Conservation (phyloP, 1,284 basidiomycete species). For the Marasmius fiardii region DNA sequence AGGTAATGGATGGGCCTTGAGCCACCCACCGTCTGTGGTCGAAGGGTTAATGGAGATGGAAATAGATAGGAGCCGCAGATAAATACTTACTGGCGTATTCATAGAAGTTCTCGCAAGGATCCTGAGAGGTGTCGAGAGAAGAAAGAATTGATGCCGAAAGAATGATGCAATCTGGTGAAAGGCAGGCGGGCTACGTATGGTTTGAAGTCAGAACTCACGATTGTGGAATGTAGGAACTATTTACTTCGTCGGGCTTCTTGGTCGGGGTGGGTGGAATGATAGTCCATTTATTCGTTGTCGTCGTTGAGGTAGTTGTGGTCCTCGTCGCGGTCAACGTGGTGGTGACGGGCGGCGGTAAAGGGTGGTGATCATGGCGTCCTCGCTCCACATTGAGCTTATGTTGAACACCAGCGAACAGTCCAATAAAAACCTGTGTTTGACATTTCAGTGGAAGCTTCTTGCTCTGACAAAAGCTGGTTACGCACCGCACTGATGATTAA, state of each 20-base stretch:
- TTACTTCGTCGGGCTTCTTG: slow-evolving; percentile 45
- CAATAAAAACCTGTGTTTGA: slow-evolving; percentile 68
- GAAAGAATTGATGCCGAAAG: slow-evolving; percentile 82
- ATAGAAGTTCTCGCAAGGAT: slow-evolving; percentile 97
- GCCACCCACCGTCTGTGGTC: slow-evolving; percentile 75
- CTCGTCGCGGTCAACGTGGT: slow-evolving; percentile 10
- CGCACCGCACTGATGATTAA: slow-evolving; percentile 73
- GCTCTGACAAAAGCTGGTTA: slow-evolving; percentile 6
- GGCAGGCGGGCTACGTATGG: slow-evolving; percentile 72
- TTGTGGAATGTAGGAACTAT: too few species aligned
- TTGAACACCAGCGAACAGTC: slow-evolving; percentile 87
- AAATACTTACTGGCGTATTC: slow-evolving; percentile 75
- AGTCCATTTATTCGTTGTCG: slow-evolving; percentile 32
- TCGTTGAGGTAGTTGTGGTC: slow-evolving; percentile 28
- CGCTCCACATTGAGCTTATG: slow-evolving; percentile 63
- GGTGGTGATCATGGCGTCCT: slow-evolving; percentile 28
- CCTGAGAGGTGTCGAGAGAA: slow-evolving; percentile 76
- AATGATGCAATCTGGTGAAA: slow-evolving; percentile 79
- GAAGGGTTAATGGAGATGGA: slow-evolving; percentile 8
- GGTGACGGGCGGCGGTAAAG: slow-evolving; percentile 17
- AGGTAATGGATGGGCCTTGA: slow-evolving; percentile 76
- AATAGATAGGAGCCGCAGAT: slow-evolving; percentile 4
- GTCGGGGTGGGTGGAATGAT: slow-evolving; percentile 42
- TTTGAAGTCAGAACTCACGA: too few species aligned
- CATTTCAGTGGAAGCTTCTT: background rate